Conservation (phyloP, 306 rosid species). For the Acacia melanoxylon region DNA sequence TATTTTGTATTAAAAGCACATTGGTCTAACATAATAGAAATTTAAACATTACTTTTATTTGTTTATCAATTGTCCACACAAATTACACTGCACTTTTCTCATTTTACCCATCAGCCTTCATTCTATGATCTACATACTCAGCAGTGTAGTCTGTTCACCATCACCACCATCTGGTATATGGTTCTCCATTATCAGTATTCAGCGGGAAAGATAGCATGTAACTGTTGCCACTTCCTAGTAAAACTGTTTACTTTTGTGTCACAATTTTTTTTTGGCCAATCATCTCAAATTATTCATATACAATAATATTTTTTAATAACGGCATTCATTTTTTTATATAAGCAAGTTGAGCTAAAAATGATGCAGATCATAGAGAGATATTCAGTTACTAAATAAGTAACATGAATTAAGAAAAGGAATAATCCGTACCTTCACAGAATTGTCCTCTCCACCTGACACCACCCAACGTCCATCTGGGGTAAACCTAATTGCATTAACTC, state of each 20-base stretch:
- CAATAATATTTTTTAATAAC: conserved; percentile 14
- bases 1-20: not conserved
- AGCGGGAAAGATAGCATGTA: not conserved
- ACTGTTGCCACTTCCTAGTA: not conserved
- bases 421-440: conserved; percentile 86
- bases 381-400: conserved; percentile 19
- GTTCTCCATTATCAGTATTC: conserved; percentile 5
- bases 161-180: not conserved
- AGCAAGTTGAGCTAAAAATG: conserved; percentile 13
- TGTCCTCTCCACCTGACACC: conserved; percentile 99
- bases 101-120: conserved; percentile 11
- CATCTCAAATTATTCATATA: not conserved
- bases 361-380: conserved; percentile 19
- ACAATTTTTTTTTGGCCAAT: not conserved
- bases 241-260: conserved; percentile 14
- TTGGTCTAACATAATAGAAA: not conserved
- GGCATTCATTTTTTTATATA: not conserved
- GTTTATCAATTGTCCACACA: conserved; percentile 1
- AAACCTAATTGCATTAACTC: conserved; percentile 95
- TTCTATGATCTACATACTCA: conserved; percentile 10
- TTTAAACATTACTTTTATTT: conserved; percentile 16
- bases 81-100: not conserved
- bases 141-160: not conserved
- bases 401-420: conserved; percentile 22
- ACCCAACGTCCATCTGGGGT: conserved; percentile 99